Evolutionary conservation across 164 flowering plant genomes (phyloP).

Genomic region (Macadamia tetraphylla): DNA sequence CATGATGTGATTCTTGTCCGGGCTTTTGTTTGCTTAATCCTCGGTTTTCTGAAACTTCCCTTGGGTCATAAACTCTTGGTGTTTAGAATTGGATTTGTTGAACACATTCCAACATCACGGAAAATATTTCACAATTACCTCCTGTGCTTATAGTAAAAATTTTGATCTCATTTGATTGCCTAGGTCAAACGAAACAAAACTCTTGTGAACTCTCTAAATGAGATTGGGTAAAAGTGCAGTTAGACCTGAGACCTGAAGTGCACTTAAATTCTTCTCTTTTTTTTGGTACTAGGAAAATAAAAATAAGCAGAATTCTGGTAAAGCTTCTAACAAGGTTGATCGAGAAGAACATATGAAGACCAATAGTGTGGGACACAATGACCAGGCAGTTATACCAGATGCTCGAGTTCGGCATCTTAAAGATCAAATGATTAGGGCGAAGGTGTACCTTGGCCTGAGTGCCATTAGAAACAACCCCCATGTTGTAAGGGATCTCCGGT

Average conservation of each 20-base stretch:
- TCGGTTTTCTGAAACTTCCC: neutral
- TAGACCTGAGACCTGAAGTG: neutral
- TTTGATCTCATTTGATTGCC: neutral
- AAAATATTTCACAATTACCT: too few species aligned
- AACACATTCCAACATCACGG: too few species aligned
- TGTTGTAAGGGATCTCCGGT: conserved; percentile 61
- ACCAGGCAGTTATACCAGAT: conserved; percentile 34
- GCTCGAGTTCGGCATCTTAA: conserved; percentile 56
- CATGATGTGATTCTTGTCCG: neutral
- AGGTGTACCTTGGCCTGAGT: conserved; percentile 61
- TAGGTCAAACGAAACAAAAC: neutral
- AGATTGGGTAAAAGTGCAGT: neutral
- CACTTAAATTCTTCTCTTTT: conserved; percentile 2
- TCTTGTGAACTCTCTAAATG: neutral
- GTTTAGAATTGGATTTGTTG: too few species aligned
- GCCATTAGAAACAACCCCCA: conserved; percentile 63
- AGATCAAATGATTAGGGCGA: conserved; percentile 75
- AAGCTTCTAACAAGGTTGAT: conserved; percentile 19
- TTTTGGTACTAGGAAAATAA: conserved; percentile 24
- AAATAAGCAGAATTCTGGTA: conserved; percentile 17
- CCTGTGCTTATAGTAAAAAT: neutral
- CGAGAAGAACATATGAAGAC: conserved; percentile 15
- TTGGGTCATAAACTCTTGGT: neutral
- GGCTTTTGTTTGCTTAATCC: neutral
- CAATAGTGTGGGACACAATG: conserved; percentile 26